Evolutionary conservation across 192 early-diverging fungal species (phyloP).

Genomic region (Chytriomyces hyalinus): DNA sequence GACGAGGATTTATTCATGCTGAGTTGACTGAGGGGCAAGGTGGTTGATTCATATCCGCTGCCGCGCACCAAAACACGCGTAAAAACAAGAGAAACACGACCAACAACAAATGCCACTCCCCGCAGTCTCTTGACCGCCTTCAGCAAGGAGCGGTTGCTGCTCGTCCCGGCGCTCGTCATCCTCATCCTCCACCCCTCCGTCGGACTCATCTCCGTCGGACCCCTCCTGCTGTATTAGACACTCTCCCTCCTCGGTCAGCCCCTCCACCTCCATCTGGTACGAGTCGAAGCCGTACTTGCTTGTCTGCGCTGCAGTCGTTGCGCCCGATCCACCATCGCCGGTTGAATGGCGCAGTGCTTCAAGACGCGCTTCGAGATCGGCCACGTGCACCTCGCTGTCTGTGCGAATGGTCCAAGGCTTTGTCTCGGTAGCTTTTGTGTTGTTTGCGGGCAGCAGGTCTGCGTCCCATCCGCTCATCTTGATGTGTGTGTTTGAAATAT

Average conservation of each 20-base stretch:
- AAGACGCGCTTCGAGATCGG: neutral
- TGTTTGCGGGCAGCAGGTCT: neutral
- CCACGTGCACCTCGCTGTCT: neutral
- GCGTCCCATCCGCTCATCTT: neutral
- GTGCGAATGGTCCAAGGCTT: neutral
- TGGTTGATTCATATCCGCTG: too few relatives aligned
- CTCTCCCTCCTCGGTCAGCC: neutral
- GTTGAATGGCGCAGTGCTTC: too few relatives aligned
- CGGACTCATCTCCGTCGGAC: neutral
- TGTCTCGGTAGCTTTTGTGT: neutral
- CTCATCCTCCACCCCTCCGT: slow-evolving; percentile 3
- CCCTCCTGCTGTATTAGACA: neutral
- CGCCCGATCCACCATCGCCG: neutral
- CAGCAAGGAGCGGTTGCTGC: too few relatives aligned
- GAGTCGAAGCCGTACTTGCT: neutral
- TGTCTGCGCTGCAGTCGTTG: neutral
- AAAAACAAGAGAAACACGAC: too few relatives aligned
- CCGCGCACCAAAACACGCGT: too few relatives aligned
- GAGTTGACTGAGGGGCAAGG: too few relatives aligned
- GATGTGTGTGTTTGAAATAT: neutral
- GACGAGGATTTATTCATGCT: too few relatives aligned
- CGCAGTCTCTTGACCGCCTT: too few relatives aligned
- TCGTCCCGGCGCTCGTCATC: neutral
- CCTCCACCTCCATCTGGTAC: neutral
- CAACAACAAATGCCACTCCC: too few relatives aligned